Base-by-base conservation (phyloP, 371 early-diverging fungal species). In the Mucor sp. region DNA sequence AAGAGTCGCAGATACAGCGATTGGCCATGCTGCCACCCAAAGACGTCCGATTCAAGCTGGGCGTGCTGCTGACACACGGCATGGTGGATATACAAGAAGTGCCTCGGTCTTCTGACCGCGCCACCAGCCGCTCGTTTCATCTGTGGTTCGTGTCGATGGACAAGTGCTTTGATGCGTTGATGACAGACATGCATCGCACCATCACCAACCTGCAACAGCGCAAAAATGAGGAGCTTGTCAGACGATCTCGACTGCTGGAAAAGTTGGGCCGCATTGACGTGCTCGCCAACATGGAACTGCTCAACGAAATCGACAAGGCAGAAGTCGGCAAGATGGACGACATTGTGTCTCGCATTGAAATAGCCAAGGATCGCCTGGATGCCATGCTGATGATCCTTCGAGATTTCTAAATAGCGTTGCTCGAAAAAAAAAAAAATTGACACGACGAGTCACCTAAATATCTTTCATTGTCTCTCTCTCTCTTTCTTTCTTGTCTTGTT, bases 51-150 rank as follows among this genome's bases (percentile, higher is more conserved):
- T 87, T 90, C 63, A 85, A 86, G 27, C 72, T 94, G 47, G 89
- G 82, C 58, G 78, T 82, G 17, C 72, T 97, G 60, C 72, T 87
- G 23, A 76, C 83, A 9, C 74, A 78, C 19, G 91, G 93, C 0
- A 82, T 95, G 65, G 80, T 92, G 15, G 88, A 90, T 63, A 82
- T 94, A 44, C 94, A 93, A 48, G 68, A 58, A 77, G 91, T 97
- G 25, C 95, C 96, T 23, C 89, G 90, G 67, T 87, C 93, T 0
- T 76, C 88, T 0, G 95, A 96, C 68, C 91, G 94, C 65, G 87
- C 94, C 5, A 93, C 96, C 0, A 85, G 90, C 28, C 85, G 94
- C 61, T 94, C 94, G 23, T 87, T 89, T 68, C 94, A 91, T 65
- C 82, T 97, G 35, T 95, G 91, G 89, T 90, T 85, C 66, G 89